Base-by-base conservation (phyloP, 768 basidiomycete species). In the Serendipita vermifera region DNA sequence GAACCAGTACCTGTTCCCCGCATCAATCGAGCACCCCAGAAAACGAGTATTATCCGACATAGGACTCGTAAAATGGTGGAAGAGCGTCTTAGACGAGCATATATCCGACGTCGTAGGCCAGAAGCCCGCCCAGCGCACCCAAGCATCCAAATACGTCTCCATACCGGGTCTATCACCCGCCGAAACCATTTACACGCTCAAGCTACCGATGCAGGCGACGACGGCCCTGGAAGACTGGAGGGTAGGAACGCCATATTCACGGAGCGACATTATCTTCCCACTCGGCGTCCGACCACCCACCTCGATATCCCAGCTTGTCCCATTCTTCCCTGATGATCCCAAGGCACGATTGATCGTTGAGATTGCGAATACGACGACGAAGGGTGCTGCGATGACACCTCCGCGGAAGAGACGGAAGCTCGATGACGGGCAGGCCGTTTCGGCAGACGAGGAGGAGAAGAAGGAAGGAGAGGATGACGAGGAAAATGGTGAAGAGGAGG, bases 291-390 rank as follows among this genome's bases (percentile, higher is more conserved):
- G 73, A 60, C 66, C 1, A 68, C 70, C 48, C 62, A 59, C 38
- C 54, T 61, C 60, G 67, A 64, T 27, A 76, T 78, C 57, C 71
- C 76, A 81, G 55, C 77, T 78, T 54, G 83, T 99, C 20, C 96
- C 96, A 1, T 83, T 79, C 56, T 90, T 98, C 65, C 87, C 91
- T n/a, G 96, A 99, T 64, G 92, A 96, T 67, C 93, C 96, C 5
- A 97, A 98, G 68, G 81, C 87, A 56, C 79, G 96, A 15, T 97
- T 97, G 67, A 69, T 99, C 66, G 86, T 88, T 67, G 92, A 96
- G 69, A 80, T 97, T 54, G 87, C 84, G 38, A 82, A 78, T 60
- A 86, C 78, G 5, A 79, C 76, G 46, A 77, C 80, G 46, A 78
- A 71, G 55, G 61, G 56, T 59, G 63, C 55, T 59, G 65, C 33